Percentiles rank a stretch among this genome's conserved stretches.
phyloP scores from a whole-genome alignment of 192 early-diverging fungal species.

The Funneliformis mosseae region DNA sequence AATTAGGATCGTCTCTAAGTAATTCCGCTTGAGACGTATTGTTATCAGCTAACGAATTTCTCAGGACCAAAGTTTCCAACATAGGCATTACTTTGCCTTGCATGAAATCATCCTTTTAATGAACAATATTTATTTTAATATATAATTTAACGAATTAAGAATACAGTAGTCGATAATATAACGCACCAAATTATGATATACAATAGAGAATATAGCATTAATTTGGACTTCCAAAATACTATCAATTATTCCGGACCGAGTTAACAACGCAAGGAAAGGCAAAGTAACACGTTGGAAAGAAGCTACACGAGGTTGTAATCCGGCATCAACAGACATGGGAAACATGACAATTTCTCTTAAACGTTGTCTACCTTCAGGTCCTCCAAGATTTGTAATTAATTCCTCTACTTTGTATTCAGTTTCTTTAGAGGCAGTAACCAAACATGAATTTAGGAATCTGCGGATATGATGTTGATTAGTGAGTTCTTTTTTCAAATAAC shows the following conservation, averaged over 20 bases:
- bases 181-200: slow-evolving; percentile 35
- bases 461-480: slow-evolving; percentile 20
- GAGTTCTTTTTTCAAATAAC: neutral
- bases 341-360: slow-evolving; percentile 37
- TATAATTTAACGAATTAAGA: neutral
- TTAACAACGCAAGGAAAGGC: slow-evolving; percentile 47
- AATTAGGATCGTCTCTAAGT: neutral
- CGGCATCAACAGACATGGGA: slow-evolving; percentile 39
- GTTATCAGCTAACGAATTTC: slow-evolving; percentile 34
- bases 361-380: slow-evolving; percentile 17
- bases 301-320: neutral
- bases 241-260: slow-evolving; percentile 37
- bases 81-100: neutral
- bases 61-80: slow-evolving; percentile 34
- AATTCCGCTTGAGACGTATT: neutral
- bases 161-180: neutral
- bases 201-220: slow-evolving; percentile 38
- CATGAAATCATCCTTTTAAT: slow-evolving; percentile 36
- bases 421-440: slow-evolving; percentile 34
- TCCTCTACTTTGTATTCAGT: slow-evolving; percentile 31
- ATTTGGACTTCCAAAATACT: slow-evolving; percentile 39
- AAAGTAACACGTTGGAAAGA: slow-evolving; percentile 46
- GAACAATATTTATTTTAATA: slow-evolving; percentile 24
- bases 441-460: slow-evolving; percentile 33
- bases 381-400: slow-evolving; percentile 33